These are phyloP conservation scores for Amaranthus hypochondriacus DNA, from an alignment of 148 eudicot species.

Conservation along the genomic window DNA sequence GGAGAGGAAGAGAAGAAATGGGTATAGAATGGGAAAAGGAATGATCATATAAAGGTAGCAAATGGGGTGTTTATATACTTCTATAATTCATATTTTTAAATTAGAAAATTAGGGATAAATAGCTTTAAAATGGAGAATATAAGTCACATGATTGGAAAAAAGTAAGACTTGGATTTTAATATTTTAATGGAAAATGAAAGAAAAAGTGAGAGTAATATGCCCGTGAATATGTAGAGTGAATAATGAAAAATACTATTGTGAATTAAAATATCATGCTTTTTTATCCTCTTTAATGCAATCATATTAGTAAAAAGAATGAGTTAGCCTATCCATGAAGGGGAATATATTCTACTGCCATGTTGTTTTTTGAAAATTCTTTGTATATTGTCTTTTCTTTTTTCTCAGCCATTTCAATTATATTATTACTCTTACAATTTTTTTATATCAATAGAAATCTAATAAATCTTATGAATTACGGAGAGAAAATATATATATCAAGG, in stretches of 20 bases:
- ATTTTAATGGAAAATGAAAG: background rate
- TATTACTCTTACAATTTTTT: too few species aligned
- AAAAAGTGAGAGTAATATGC: background rate
- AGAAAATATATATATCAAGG: too few species aligned
- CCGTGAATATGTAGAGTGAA: slow-evolving; percentile 1
- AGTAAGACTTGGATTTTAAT: background rate
- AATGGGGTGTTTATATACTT: slow-evolving; percentile 16
- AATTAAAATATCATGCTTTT: background rate
- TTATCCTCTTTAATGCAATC: background rate
- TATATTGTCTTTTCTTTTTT: too few species aligned
- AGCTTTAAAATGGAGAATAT: slow-evolving; percentile 2
- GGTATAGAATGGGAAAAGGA: slow-evolving; percentile 1
- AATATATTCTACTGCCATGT: background rate
- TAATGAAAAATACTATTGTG: background rate
- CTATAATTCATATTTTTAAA: background rate
- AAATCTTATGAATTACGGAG: too few species aligned
- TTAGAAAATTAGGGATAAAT: background rate
- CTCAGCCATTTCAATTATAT: too few species aligned
- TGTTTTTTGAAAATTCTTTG: too few species aligned
- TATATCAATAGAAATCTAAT: too few species aligned
- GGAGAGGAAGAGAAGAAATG: background rate
- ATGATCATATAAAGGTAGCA: slow-evolving; percentile 14
- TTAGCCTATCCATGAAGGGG: slow-evolving; percentile 4
- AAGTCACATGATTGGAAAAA: slow-evolving; percentile 20
- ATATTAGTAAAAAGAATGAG: background rate